Base-by-base conservation (phyloP, 805 yeast species). In the Wickerhamiella sorbophila region DNA sequence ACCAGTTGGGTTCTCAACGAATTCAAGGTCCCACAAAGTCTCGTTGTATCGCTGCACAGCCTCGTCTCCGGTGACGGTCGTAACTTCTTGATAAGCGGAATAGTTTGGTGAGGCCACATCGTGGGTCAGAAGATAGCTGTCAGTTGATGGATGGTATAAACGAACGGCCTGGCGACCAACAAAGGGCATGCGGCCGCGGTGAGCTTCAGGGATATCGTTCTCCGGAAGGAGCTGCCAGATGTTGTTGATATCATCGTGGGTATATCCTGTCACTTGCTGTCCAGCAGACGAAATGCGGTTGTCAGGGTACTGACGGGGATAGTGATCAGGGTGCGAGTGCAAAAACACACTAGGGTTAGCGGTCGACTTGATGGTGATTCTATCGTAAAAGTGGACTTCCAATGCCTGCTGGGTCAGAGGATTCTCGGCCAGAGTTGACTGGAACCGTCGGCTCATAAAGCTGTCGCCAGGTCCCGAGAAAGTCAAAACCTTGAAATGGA, bases 211-310 rank as follows among this genome's bases (percentile, higher is more conserved):
- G 22, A 70, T 54, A 5, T 39, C 48, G 9, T 44, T 45, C n/a
- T 46, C 44, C 3, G 57, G 57, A 22, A 52, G 22, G 29, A 53
- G 51, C 48, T 52, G 54, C 81, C 95, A 87, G 42, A 80, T 74
- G 59, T 88, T 91, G 62, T 91, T 88, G 41, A 69, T 63, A 59
- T 91, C 97, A 57, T 84, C 84, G 61, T 77, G 85, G 16, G 87
- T 83, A 59, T 91, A 91, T 5, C 91, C 83, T 21, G 98, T 91
- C 39, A 91, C 70, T 62, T 91, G 99, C 60, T 87, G 96, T 63
- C 91, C 97, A 48, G 72, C 71, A 2, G 95, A 83, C 3, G 97
- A 97, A 39, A 91, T 70, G 64, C 98, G 78, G 8, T 97, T 97
- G 59, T 91, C 96, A 39, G 83, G 95, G 58, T 91, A 91, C 59